Conservation (phyloP, 208 protist genomes). For the Acanthamoeba sp. region DNA sequence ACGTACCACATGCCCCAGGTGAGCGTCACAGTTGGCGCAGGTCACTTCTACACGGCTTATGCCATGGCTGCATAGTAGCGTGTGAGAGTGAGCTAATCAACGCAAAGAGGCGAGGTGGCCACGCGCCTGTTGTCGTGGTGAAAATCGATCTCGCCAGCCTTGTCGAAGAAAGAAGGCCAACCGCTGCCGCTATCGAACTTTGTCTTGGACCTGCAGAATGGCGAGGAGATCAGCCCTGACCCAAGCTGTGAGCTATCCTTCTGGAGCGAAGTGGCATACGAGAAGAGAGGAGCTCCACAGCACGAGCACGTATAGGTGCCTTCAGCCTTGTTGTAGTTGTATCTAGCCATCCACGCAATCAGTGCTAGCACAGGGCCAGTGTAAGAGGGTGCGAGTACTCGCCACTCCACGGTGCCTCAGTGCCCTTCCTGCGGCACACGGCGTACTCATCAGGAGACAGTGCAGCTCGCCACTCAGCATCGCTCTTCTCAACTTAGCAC, state of each 20-base stretch:
- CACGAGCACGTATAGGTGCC: background rate
- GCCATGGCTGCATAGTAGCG: background rate
- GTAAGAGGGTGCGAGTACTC: background rate
- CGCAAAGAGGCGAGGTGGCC: background rate
- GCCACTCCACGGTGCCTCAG: conserved; percentile 19
- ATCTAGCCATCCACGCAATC: background rate
- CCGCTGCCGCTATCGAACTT: conserved; percentile 62
- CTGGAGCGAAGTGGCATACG: background rate
- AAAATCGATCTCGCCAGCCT: conserved; percentile 31
- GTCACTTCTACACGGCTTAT: conserved; percentile 36
- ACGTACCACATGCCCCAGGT: conserved; percentile 52
- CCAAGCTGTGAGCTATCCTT: too few relatives aligned
- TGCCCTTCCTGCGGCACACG: conserved; percentile 32
- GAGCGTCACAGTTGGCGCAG: conserved; percentile 25
- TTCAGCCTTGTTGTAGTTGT: conserved; percentile 36
- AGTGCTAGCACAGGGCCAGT: background rate
- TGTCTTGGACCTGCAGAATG: background rate
- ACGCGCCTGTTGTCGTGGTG: conserved; percentile 15
- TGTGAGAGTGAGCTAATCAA: background rate
- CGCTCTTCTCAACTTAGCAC: background rate
- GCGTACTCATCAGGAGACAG: conserved; percentile 14
- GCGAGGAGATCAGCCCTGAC: too few relatives aligned
- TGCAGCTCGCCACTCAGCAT: background rate
- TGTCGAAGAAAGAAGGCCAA: conserved; percentile 66
- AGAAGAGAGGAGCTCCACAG: conserved; percentile 40